Percentiles rank a stretch among this genome's conserved stretches.
Conservation (phyloP, 192 early-diverging fungal genomes). For the Kickxella alabastrina region DNA sequence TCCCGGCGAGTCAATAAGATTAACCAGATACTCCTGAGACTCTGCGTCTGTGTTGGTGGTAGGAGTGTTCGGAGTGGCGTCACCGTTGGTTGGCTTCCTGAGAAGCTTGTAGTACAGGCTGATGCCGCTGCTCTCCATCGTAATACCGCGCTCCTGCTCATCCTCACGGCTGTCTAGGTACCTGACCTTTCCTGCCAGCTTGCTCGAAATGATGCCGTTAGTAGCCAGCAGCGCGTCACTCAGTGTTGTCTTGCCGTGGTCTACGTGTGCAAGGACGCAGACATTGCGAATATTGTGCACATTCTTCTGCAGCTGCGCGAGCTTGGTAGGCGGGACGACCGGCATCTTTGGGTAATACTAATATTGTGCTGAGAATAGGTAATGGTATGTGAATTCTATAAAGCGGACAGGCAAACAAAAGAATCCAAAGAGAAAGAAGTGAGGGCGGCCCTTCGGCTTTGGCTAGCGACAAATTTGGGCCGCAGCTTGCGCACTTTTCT, state of each 20-base stretch:
- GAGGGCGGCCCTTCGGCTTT: background rate
- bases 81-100: constrained; percentile 10
- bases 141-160: constrained; percentile 98
- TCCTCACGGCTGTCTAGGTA: constrained; percentile 96
- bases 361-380: background rate
- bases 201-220: constrained; percentile 96
- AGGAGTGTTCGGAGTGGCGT: too few relatives aligned
- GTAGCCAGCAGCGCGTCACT: constrained; percentile 93
- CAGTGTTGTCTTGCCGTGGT: constrained; percentile 98
- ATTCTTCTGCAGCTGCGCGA: constrained; percentile 67
- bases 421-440: background rate
- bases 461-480: too few relatives aligned
- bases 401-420: background rate
- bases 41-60: constrained; percentile 1
- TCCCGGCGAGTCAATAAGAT: constrained; percentile 97
- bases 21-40: constrained; percentile 79
- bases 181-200: constrained; percentile 91
- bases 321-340: constrained; percentile 59
- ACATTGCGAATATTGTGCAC: constrained; percentile 83
- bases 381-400: background rate
- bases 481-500: too few relatives aligned
- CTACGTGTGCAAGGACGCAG: constrained; percentile 98
- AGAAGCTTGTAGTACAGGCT: constrained; percentile 86
- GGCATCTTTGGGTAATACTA: constrained; percentile 52
- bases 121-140: constrained; percentile 96